Base-by-base conservation (phyloP, 805 yeast species). In the Metschnikowia continentalis region DNA sequence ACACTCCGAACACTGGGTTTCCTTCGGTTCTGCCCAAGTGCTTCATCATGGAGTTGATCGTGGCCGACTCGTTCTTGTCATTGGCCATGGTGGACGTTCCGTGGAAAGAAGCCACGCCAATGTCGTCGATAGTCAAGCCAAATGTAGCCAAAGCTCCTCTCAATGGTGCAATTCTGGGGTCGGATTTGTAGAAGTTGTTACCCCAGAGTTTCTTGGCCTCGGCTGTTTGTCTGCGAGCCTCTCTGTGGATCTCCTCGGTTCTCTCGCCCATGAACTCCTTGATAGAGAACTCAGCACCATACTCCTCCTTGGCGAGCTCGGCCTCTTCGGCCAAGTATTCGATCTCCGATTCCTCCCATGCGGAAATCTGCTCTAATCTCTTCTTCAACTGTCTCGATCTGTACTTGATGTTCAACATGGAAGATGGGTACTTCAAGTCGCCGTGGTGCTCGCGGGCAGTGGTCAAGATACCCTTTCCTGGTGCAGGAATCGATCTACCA, bases 11-110 rank as follows among this genome's bases (percentile, higher is more conserved):
- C 46, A 95, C 91, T 56, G 99, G 96, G 77, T 94, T 95, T 76
- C 99, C 99, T 76, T 88, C 90, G 51, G 96, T 76, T 77, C 99
- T 86, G 61, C 98, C 99, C 67, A 94, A 79, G 69, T 94, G 99
- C 66, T 79, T 75, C 84, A 95, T 87, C 97, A 95, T 94, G 63
- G 79, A 75, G 71, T 94, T 86, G 70, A 95, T 79, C 38, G 98
- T 88, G 53, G 86, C 86, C 54, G 96, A 83, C 79, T 94, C 99
- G 71, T 95, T 94, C 88, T 94, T 94, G 70, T 94, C 99, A 69
- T 94, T 94, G 54, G 99, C 99, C 77, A 83, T 86, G 55, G 99
- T 94, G 17, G 98, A 92, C 22, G 99, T 94, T 77, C 99, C 99
- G 69, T 94, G 99, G 96, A 94, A 90, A 8, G 98, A 91, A 48